Evolutionary conservation across 495 filamentous ascomycete species (phyloP).

Genomic region (Hypoxylon fuscum): DNA sequence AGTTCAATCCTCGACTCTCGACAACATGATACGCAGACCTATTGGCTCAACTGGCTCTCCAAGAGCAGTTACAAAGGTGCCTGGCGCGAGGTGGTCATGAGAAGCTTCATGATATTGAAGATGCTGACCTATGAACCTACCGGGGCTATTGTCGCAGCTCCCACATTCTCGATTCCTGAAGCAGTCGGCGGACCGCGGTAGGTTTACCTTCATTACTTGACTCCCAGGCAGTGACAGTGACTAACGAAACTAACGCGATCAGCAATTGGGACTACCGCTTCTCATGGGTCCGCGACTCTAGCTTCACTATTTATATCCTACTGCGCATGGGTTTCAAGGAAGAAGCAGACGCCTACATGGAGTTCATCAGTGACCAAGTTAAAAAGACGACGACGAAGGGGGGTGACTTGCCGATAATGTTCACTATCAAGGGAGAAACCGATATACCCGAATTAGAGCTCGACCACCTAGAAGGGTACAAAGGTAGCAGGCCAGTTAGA

Average conservation of each 20-base stretch:
- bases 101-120: constrained; percentile 76
- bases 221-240: neutral
- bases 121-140: constrained; percentile 71
- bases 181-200: constrained; percentile 70
- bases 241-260: constrained; percentile 12
- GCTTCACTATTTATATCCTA: constrained; percentile 79
- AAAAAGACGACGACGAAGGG: constrained; percentile 56
- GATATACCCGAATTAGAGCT: constrained; percentile 75
- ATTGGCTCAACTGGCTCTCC: constrained; percentile 76
- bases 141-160: constrained; percentile 59
- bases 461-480: constrained; percentile 72
- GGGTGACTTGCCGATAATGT: constrained; percentile 77
- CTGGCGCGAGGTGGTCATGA: constrained; percentile 72
- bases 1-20: constrained; percentile 62
- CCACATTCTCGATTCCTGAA: constrained; percentile 73
- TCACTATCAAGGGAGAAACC: constrained; percentile 74
- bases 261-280: constrained; percentile 84
- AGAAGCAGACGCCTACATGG: constrained; percentile 78
- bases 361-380: constrained; percentile 75
- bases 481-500: constrained; percentile 72
- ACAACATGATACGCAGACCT: constrained; percentile 71
- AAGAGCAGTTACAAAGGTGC: constrained; percentile 74
- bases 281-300: constrained; percentile 77
- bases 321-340: constrained; percentile 76
- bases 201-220: constrained; percentile 6